phyloP scores from a whole-genome alignment of 768 basidiomycete genomes.

The Baorangia bicolor region DNA sequence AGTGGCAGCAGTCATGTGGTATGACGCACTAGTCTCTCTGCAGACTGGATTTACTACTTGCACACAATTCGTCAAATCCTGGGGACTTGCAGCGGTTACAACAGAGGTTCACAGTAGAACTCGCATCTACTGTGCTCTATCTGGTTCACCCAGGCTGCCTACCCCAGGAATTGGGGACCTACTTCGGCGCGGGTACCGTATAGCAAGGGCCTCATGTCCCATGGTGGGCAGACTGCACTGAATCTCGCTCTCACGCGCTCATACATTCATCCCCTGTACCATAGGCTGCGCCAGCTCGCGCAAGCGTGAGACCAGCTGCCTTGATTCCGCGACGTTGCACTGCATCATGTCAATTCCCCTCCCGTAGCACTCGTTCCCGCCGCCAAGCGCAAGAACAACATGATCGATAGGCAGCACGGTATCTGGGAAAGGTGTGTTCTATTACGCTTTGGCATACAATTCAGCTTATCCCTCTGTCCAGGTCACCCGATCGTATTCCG shows the following conservation, averaged over 20 bases:
- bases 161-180: neutral
- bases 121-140: neutral
- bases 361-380: neutral
- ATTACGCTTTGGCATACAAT: neutral
- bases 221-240: neutral
- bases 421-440: neutral
- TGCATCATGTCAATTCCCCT: neutral
- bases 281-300: neutral
- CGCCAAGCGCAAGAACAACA: neutral
- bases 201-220: neutral
- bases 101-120: neutral
- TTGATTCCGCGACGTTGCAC: too few relatives aligned
- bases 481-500: neutral
- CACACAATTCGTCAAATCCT: neutral
- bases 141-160: neutral
- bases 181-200: neutral
- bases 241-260: neutral
- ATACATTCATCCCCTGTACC: neutral
- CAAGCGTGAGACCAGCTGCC: neutral
- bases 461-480: too few relatives aligned
- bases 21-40: too few relatives aligned
- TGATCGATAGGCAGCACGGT: neutral
- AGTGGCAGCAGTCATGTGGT: too few relatives aligned
- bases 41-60: neutral
- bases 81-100: neutral